Percentiles rank a stretch among this genome's conserved stretches.
Evolutionary conservation across 2,329 filamentous ascomycete genomes (phyloP).

Genomic region (Cordyceps cicadae): DNA sequence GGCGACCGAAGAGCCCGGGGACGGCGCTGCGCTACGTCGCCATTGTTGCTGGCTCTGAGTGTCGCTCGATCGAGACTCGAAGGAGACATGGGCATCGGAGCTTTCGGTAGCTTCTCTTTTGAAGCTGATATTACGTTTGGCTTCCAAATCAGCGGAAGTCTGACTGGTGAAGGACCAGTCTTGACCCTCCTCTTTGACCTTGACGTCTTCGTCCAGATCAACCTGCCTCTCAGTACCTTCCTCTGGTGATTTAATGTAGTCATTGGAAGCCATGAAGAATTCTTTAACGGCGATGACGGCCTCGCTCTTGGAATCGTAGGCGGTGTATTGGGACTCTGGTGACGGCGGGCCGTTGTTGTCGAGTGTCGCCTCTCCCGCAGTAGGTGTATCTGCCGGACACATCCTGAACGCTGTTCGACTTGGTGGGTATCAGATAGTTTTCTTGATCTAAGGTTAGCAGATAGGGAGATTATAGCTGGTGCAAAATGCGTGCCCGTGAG

Average conservation of each 20-base stretch:
- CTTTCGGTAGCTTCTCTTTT: not conserved
- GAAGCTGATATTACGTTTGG: not conserved
- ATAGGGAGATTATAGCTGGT: too few relatives aligned
- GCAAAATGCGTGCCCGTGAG: too few relatives aligned
- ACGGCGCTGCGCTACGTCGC: conserved; percentile 5
- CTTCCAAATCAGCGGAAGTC: not conserved
- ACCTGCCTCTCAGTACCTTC: not conserved
- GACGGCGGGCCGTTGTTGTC: too few relatives aligned
- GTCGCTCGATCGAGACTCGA: not conserved
- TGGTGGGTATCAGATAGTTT: too few relatives aligned
- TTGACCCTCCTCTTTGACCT: not conserved
- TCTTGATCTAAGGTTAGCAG: too few relatives aligned
- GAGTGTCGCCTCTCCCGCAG: not conserved
- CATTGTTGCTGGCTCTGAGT: not conserved
- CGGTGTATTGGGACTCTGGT: too few relatives aligned
- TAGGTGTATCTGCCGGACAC: too few relatives aligned
- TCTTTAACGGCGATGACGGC: too few relatives aligned
- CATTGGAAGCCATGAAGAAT: too few relatives aligned
- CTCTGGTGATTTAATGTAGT: not conserved
- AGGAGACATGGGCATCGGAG: not conserved
- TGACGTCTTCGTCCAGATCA: not conserved
- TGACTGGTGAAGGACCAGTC: not conserved
- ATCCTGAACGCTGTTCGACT: too few relatives aligned
- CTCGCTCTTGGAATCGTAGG: too few relatives aligned
- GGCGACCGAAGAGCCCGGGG: not conserved